Evolutionary conservation across 139 green algal species (phyloP).

Genomic region (Zygnema cylindricum): DNA sequence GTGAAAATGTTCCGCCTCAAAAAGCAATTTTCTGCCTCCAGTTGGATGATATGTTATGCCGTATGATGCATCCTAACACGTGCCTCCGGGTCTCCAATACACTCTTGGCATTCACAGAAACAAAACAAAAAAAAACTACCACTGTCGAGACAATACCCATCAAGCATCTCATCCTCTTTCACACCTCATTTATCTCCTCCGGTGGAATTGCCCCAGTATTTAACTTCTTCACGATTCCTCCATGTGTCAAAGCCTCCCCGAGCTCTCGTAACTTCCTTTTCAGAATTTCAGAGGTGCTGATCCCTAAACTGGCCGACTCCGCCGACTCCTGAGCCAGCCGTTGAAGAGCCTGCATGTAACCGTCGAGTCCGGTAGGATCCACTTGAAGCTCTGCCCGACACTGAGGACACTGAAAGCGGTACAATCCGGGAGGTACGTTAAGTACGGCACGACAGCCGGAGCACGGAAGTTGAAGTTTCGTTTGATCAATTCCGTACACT

Average conservation of each 20-base stretch:
- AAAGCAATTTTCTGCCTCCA: too few relatives aligned
- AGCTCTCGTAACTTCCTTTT: background rate
- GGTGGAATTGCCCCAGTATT: background rate
- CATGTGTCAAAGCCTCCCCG: background rate
- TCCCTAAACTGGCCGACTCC: background rate
- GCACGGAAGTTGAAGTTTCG: slow-evolving; percentile 55
- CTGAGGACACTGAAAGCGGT: slow-evolving; percentile 46
- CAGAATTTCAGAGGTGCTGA: background rate
- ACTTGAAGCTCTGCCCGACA: slow-evolving; percentile 36
- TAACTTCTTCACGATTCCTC: background rate
- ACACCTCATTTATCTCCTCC: background rate
- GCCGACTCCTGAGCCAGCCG: background rate
- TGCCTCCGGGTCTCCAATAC: too few relatives aligned
- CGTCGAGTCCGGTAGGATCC: slow-evolving; percentile 32
- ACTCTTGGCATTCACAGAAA: too few relatives aligned
- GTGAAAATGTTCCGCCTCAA: too few relatives aligned
- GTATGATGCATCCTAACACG: too few relatives aligned
- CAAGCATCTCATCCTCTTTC: background rate
- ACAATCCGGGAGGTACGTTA: slow-evolving; percentile 39
- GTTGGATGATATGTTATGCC: too few relatives aligned
- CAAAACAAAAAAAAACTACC: too few relatives aligned
- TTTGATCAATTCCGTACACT: background rate
- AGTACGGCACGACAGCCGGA: slow-evolving; percentile 40
- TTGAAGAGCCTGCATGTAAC: slow-evolving; percentile 1
- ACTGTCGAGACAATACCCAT: background rate